Conservation (phyloP, 306 rosid species). For the Casuarina cunninghamiana region DNA sequence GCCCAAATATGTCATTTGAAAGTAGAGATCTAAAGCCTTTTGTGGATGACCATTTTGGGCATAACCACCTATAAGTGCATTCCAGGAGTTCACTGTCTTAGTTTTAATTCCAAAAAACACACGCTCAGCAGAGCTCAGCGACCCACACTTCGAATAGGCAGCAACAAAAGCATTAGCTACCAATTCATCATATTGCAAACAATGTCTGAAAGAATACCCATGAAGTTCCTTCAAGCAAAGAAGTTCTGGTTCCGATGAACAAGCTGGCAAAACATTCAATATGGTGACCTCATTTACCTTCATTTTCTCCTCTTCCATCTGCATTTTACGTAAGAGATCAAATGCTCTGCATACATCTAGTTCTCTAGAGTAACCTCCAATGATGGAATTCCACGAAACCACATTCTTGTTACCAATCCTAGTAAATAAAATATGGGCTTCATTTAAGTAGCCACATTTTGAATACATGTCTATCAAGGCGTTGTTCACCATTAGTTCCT, state of each 20-base stretch:
- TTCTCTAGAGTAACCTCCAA: conserved; percentile 61
- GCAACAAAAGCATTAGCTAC: conserved; percentile 71
- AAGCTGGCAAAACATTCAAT: conserved; percentile 68
- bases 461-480: conserved; percentile 75
- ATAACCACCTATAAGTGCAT: conserved; percentile 65
- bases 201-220: conserved; percentile 57
- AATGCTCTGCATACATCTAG: conserved; percentile 49
- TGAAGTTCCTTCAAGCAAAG: conserved; percentile 68
- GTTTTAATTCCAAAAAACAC: conserved; percentile 53
- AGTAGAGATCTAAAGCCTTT: conserved; percentile 61
- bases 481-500: conserved; percentile 61
- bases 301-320: conserved; percentile 39
- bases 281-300: conserved; percentile 63
- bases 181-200: conserved; percentile 52
- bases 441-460: conserved; percentile 56
- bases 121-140: conserved; percentile 47
- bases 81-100: conserved; percentile 75
- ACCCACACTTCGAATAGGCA: conserved; percentile 70
- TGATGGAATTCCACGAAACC: conserved; percentile 84
- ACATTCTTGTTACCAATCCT: conserved; percentile 52
- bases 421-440: conserved; percentile 50
- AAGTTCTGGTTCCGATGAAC: conserved; percentile 45
- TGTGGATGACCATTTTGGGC: conserved; percentile 74
- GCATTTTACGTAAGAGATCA: conserved; percentile 60
- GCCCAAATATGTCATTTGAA: conserved; percentile 59